These are phyloP conservation scores for Chaetomiaceae sp. DNA, from an alignment of 2,329 filamentous ascomycete species.

Conservation along the genomic window DNA sequence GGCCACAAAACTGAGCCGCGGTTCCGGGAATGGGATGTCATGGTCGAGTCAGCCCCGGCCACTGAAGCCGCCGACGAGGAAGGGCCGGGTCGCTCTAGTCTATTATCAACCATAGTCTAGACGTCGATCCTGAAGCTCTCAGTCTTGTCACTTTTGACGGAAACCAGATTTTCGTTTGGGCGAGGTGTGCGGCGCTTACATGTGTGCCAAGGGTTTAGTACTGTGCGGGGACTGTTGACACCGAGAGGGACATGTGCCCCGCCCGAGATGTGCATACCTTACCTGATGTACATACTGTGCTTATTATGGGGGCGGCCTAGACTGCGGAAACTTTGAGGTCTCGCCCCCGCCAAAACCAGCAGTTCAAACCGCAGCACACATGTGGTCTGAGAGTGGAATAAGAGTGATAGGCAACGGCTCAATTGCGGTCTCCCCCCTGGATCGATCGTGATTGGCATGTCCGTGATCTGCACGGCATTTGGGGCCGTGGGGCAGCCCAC, in stretches of 20 bases:
- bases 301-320: not conserved
- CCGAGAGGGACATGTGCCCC: conserved; percentile 1
- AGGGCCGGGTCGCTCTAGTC: too few species aligned
- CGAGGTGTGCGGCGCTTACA: too few species aligned
- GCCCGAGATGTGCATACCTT: not conserved
- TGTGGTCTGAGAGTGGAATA: not conserved
- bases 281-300: too few species aligned
- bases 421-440: too few species aligned
- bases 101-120: too few species aligned
- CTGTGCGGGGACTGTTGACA: conserved; percentile 2
- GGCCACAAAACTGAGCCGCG: too few species aligned
- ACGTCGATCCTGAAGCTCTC: too few species aligned
- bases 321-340: not conserved
- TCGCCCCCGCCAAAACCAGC: not conserved
- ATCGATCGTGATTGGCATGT: not conserved
- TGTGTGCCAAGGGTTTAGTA: not conserved
- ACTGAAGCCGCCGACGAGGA: too few species aligned
- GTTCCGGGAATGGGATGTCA: too few species aligned
- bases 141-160: too few species aligned
- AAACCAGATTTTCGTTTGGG: too few species aligned
- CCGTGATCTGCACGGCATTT: not conserved
- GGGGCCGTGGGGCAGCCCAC: not conserved
- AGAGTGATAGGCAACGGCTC: not conserved
- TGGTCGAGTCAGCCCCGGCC: too few species aligned
- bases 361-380: conserved; percentile 4